A percentile compares a stretch with the other conserved stretches of the same genome.
phyloP scores from a whole-genome alignment of 2,329 filamentous ascomycete species.

The Aspergillus ruber region DNA sequence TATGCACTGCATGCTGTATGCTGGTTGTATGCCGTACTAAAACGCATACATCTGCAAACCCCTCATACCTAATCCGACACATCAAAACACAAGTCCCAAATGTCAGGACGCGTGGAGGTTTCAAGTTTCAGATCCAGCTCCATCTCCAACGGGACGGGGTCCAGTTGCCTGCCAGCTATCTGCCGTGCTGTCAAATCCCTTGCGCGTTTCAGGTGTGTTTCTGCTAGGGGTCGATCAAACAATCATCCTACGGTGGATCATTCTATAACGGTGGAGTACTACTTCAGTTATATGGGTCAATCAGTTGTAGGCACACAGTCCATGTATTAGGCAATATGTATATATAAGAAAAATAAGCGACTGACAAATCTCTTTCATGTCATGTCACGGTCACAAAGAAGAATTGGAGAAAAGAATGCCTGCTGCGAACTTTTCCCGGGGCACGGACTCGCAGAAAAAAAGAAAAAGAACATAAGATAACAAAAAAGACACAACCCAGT shows the following conservation, averaged over 20 bases:
- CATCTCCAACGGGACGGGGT: too few relatives aligned
- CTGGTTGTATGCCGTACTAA: too few relatives aligned
- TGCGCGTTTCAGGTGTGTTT: background rate
- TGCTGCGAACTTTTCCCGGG: constrained; percentile 9
- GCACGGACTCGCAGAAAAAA: constrained; percentile 12
- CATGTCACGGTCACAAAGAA: too few relatives aligned
- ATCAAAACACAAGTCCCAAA: background rate
- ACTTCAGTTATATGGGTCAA: background rate
- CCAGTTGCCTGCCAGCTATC: too few relatives aligned
- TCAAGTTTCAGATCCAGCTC: background rate
- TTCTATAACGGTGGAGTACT: background rate
- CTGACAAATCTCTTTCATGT: background rate
- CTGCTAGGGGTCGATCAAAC: background rate
- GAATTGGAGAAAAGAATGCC: constrained; percentile 6
- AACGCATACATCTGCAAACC: too few relatives aligned
- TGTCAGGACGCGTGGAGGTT: background rate
- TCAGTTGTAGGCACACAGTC: background rate
- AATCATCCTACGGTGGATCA: background rate
- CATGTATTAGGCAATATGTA: background rate
- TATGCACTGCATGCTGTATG: too few relatives aligned
- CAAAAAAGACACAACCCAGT: too few relatives aligned
- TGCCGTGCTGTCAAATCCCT: too few relatives aligned
- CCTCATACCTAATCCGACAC: too few relatives aligned
- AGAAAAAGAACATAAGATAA: background rate
- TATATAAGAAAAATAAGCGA: background rate